These are phyloP conservation scores for Microcera coccophila DNA, from an alignment of 2,329 filamentous ascomycete species.

Conservation along the genomic window DNA sequence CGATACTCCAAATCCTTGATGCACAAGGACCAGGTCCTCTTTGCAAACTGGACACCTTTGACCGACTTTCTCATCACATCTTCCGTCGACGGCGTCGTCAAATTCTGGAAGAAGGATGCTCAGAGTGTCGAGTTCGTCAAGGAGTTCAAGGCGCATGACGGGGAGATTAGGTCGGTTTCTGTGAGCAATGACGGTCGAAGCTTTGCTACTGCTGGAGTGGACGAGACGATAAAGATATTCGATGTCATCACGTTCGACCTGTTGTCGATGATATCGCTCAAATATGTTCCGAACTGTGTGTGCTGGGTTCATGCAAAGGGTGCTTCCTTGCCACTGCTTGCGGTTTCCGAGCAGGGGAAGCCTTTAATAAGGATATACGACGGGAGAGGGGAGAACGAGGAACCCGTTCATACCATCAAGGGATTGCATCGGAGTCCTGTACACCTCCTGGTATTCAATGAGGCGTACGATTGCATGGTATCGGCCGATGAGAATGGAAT, in stretches of 20 bases:
- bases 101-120: conserved; percentile 97
- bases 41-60: conserved; percentile 79
- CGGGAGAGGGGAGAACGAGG: conserved; percentile 74
- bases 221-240: conserved; percentile 77
- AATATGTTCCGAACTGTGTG: conserved; percentile 70
- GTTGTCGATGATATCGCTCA: conserved; percentile 74
- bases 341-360: conserved; percentile 72
- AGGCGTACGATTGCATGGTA: conserved; percentile 81
- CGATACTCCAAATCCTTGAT: conserved; percentile 95
- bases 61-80: conserved; percentile 96
- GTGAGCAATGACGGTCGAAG: conserved; percentile 87
- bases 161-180: conserved; percentile 78
- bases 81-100: conserved; percentile 91
- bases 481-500: conserved; percentile 88
- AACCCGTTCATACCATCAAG: conserved; percentile 72
- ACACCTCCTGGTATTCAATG: conserved; percentile 83
- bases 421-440: conserved; percentile 79
- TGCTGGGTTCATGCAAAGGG: conserved; percentile 91
- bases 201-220: conserved; percentile 81
- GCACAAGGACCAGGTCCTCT: conserved; percentile 94
- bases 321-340: conserved; percentile 81
- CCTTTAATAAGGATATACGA: conserved; percentile 80
- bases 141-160: conserved; percentile 87
- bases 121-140: conserved; percentile 96
- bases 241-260: conserved; percentile 85